Conservation (phyloP, 2,329 filamentous ascomycete species). For the Colletotrichum sp. region DNA sequence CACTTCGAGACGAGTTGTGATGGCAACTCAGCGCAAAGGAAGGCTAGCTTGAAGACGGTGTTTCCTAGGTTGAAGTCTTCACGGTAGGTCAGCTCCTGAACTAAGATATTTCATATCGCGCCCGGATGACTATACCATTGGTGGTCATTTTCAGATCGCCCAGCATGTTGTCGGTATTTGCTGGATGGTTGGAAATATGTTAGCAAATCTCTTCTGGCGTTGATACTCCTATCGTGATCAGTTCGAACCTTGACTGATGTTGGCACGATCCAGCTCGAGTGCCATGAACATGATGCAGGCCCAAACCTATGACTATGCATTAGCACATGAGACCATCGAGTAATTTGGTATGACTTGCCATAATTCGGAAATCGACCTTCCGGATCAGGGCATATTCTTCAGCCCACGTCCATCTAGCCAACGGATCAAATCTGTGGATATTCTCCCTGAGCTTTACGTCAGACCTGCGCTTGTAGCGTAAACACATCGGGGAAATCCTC, state of each 20-base stretch:
- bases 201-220: accelerated
- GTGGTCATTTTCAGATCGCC: slow-evolving; percentile 46
- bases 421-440: slow-evolving; percentile 51
- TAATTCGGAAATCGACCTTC: slow-evolving; percentile 47
- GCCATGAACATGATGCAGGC: slow-evolving; percentile 54
- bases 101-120: no score
- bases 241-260: slow-evolving; percentile 41
- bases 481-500: neutral
- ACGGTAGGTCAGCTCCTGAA: neutral
- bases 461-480: neutral
- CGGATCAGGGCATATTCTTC: slow-evolving; percentile 42
- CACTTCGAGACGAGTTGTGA: slow-evolving; percentile 63
- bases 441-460: slow-evolving; percentile 37
- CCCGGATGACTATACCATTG: slow-evolving; percentile 27
- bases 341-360: slow-evolving; percentile 42
- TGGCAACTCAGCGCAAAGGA: slow-evolving; percentile 62
- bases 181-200: slow-evolving; percentile 29
- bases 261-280: slow-evolving; percentile 50
- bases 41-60: slow-evolving; percentile 53
- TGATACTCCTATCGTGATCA: neutral
- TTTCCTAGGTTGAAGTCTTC: slow-evolving; percentile 53
- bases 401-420: slow-evolving; percentile 45
- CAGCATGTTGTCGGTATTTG: slow-evolving; percentile 53
- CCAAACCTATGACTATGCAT: slow-evolving; percentile 43
- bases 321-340: slow-evolving; percentile 43